Evolutionary conservation across 306 rosid species (phyloP).

Genomic region (Glycine soja): DNA sequence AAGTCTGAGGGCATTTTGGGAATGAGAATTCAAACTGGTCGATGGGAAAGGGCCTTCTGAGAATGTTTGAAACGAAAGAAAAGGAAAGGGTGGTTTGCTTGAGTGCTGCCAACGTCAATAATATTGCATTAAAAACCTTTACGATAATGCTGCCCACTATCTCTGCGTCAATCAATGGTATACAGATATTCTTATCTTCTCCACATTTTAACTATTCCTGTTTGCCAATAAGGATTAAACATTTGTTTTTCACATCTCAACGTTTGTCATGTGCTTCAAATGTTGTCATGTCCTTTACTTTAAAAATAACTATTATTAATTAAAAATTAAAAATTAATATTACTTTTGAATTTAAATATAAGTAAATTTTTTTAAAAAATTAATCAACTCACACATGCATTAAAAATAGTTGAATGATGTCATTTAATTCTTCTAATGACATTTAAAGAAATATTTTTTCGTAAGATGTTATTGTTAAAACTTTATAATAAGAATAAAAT

Average conservation of each 20-base stretch:
- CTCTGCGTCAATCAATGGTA: constrained; percentile 50
- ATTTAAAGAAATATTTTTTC: too few relatives aligned
- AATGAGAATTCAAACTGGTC: background rate
- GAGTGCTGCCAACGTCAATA: constrained; percentile 46
- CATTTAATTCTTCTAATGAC: too few relatives aligned
- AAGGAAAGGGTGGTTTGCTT: constrained; percentile 12
- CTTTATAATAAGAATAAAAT: too few relatives aligned
- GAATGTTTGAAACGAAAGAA: constrained; percentile 8
- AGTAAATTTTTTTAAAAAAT: too few relatives aligned
- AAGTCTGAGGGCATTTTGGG: constrained; percentile 47
- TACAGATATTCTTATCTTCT: background rate
- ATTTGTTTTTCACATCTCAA: background rate
- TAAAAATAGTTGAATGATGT: too few relatives aligned
- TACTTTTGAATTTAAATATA: too few relatives aligned
- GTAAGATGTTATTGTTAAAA: too few relatives aligned
- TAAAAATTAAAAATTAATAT: too few relatives aligned
- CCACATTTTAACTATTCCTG: background rate
- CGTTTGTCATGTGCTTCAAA: constrained; percentile 11
- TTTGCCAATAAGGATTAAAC: background rate
- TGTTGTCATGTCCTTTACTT: too few relatives aligned
- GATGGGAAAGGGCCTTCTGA: constrained; percentile 25
- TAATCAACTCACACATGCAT: too few relatives aligned
- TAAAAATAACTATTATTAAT: too few relatives aligned
- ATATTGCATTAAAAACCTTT: constrained; percentile 43
- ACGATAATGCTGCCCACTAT: constrained; percentile 46